Evolutionary conservation across 2,329 filamentous ascomycete species (phyloP), one percentile per base, ranked within the genome.

Genomic region (Colletotrichum spinosum): DNA sequence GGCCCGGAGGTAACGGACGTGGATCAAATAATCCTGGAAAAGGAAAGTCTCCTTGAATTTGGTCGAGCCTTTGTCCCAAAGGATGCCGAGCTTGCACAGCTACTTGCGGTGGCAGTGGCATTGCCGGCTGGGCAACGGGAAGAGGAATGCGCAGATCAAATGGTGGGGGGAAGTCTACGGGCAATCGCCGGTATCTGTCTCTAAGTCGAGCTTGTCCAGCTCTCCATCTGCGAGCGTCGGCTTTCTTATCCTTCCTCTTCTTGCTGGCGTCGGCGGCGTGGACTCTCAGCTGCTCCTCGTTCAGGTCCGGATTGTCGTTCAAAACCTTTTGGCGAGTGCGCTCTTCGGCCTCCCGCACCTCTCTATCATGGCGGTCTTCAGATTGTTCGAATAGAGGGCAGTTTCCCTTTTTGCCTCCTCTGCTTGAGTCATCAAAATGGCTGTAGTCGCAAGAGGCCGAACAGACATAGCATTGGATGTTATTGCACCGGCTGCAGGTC

Each of bases 381-480:
- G 79, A 78, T 48, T 82, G 83, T 53, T 94, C 92, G 69, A 91
- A 92, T 0, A 94, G 78, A 1, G 89, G 88, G 67, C 92, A 95
- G 65, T 86, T 86, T 2, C 83, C 84, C 0, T 52, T 53, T 61
- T 80, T 84, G 1, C 84, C 84, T 11, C 83, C 84, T 51, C 80
- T 73, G 1, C 33, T 62, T 0, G 61, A 11, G 57, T 90, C 84
- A 65, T 90, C 80, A 71, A 97, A 97, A 75, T 97, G 93, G 0
- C 80, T 70, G 71, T 97, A 96, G 60, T 85, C 78, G 61, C 83
- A 86, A 1, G 86, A 86, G 70, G 90, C 82, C 25, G 88, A 89
- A 78, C 93, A 97, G 46, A 93, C 83, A 70, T 94, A 93, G 72
- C 89, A 91, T 68, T 88, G 86, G 0, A 84, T 71, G 49, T 87